phyloP scores from a whole-genome alignment of 1,284 basidiomycete genomes.

The Rhodotorula sp. region DNA sequence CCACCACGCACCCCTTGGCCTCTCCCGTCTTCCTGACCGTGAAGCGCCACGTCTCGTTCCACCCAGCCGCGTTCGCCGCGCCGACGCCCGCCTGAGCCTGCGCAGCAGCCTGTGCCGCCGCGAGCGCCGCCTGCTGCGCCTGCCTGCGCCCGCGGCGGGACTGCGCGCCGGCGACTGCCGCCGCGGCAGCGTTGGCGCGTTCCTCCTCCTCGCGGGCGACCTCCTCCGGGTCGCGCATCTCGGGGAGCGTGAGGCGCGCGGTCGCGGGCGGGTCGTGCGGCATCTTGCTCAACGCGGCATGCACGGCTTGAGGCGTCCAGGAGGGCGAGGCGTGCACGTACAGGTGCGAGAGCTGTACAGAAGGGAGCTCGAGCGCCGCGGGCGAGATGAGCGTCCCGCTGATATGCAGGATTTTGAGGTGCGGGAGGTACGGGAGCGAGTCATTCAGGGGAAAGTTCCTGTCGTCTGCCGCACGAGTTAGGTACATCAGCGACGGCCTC shows the following conservation, averaged over 20 bases:
- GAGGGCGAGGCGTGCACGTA: slow-evolving; percentile 25
- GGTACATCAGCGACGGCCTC: background rate
- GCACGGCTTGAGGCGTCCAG: slow-evolving; percentile 35
- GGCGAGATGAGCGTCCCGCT: slow-evolving; percentile 39
- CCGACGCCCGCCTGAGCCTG: background rate
- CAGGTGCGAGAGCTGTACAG: slow-evolving; percentile 31
- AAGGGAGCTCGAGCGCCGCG: slow-evolving; percentile 26
- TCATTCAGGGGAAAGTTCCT: slow-evolving; percentile 37
- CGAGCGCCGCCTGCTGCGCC: background rate
- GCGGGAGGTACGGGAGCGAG: slow-evolving; percentile 26
- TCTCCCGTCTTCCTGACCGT: slow-evolving; percentile 34
- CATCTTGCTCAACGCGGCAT: slow-evolving; percentile 35
- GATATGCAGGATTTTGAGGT: slow-evolving; percentile 32
- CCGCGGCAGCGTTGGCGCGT: no score
- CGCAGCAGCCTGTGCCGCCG: background rate
- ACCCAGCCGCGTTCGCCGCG: background rate
- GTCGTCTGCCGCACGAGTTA: slow-evolving; percentile 27
- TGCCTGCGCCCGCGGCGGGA: background rate
- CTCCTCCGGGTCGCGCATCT: slow-evolving; percentile 24
- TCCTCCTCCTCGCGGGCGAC: background rate
- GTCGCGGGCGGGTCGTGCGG: slow-evolving; percentile 20
- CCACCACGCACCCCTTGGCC: slow-evolving; percentile 33
- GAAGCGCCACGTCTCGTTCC: slow-evolving; percentile 42
- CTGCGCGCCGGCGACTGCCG: background rate
- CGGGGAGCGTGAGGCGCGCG: slow-evolving; percentile 29